phyloP scores from a whole-genome alignment of 805 yeast species.

The Saccharomyces cerevisiae region DNA sequence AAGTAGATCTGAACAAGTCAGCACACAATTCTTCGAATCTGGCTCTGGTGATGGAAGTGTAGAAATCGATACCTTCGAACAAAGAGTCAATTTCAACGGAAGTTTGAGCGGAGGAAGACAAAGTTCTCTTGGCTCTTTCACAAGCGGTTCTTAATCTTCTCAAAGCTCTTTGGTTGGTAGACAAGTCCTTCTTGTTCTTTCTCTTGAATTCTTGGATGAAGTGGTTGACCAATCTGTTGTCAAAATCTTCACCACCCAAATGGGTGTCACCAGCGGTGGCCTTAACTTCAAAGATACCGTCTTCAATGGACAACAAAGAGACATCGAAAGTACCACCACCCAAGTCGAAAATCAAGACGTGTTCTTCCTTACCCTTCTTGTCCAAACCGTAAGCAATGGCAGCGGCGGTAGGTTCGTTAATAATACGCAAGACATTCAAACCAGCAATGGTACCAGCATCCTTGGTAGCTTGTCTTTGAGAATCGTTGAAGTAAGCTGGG shows the following conservation, averaged over 20 bases:
- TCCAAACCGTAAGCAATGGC: constrained; percentile 94
- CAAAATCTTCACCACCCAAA: constrained; percentile 97
- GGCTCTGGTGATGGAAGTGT: constrained; percentile 93
- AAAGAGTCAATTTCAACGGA: constrained; percentile 90
- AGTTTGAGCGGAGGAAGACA: constrained; percentile 91
- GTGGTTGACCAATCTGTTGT: constrained; percentile 86
- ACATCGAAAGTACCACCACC: constrained; percentile 99
- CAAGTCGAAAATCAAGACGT: constrained; percentile 83
- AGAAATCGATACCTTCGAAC: constrained; percentile 91
- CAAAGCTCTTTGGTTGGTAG: constrained; percentile 86
- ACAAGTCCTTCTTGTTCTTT: constrained; percentile 87
- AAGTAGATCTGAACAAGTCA: constrained; percentile 84
- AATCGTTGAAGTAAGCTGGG: constrained; percentile 90
- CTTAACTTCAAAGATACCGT: constrained; percentile 91
- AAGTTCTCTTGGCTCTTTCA: constrained; percentile 96
- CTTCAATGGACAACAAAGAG: constrained; percentile 80
- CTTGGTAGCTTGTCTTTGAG: constrained; percentile 93
- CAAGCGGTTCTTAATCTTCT: constrained; percentile 97
- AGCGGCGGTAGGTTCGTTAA: constrained; percentile 89
- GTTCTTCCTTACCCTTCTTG: constrained; percentile 58
- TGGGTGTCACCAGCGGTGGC: constrained; percentile 74
- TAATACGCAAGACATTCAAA: constrained; percentile 81
- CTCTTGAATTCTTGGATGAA: constrained; percentile 91
- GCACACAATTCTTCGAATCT: constrained; percentile 95
- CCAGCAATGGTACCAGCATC: constrained; percentile 93